Base-by-base conservation (phyloP, 129 eudicot species). In the Centaurea solstitialis region DNA sequence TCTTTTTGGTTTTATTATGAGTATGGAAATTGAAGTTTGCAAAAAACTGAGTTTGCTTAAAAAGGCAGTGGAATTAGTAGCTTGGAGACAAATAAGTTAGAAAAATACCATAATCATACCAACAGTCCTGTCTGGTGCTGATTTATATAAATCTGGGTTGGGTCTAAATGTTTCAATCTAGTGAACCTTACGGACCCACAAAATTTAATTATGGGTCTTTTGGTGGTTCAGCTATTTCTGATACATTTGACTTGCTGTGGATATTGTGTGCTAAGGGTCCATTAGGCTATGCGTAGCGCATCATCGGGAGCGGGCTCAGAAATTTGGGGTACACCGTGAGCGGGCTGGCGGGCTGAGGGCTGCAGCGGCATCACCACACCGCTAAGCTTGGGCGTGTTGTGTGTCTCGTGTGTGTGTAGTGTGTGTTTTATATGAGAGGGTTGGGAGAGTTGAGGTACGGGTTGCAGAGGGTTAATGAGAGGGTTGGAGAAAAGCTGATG, bases 51-150 rank as follows among this genome's bases (percentile, higher is more conserved):
- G 77, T 18, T 17, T 47, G 85, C 87, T 87, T 90, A 81, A 76
- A 90, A 78, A 83, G 87, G 86, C 79, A 41, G 74, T 37, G 78
- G 59, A 24, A 35, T 76, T 76, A 17, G 62, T 70, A 70, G 83
- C 61, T 81, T 65, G 73, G 37, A 61, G 65, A 69, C 79, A 77
- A 74, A 78, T 73, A 43, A 65, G 86, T 74, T 85, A 78, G 76
- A 81, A 72, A 81, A 75, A 30, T 72, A 76, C 74, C 65, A 73
- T 73, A 73, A 80, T 73, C 66, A 73, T 73, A 73, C 77, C 73
- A 76, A 11, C 86, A 76, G 24, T 57, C 6, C 39, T 76, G 86
- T 82, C 86, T 82, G 86, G 73, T 76, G 81, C 53, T 82, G 85
- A 82, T 82, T n/a, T 18, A 76, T 82, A 82, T 82, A 70, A 82